phyloP scores from a whole-genome alignment of 2,329 filamentous ascomycete species.

The Cryphonectria japonica region DNA sequence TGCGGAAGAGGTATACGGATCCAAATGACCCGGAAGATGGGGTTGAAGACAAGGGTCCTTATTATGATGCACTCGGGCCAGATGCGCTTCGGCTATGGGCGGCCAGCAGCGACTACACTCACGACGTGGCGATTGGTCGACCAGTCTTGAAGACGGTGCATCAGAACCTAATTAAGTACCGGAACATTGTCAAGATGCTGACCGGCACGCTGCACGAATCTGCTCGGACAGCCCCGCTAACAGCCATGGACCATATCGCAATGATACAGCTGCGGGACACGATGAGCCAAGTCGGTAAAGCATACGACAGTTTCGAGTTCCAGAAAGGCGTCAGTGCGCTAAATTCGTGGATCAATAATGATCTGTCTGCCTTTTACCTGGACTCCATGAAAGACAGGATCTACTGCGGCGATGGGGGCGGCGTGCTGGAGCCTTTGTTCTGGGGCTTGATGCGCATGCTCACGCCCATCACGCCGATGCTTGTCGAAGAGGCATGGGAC shows the following conservation, averaged over 20 bases:
- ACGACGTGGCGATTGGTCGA: constrained; percentile 81
- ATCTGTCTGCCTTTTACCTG: constrained; percentile 92
- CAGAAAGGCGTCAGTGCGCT: constrained; percentile 74
- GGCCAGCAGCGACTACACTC: constrained; percentile 88
- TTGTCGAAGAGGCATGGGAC: constrained; percentile 89
- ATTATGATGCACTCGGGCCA: constrained; percentile 74
- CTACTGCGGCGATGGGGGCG: constrained; percentile 77
- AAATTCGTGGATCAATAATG: constrained; percentile 79
- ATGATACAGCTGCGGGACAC: constrained; percentile 72
- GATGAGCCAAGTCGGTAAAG: constrained; percentile 64
- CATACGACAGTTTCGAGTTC: constrained; percentile 78
- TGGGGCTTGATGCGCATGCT: constrained; percentile 77
- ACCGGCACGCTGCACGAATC: constrained; percentile 72
- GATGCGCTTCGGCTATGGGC: constrained; percentile 91
- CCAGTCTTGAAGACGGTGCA: constrained; percentile 78
- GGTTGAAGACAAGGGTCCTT: constrained; percentile 27
- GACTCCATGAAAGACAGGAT: constrained; percentile 90
- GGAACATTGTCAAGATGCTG: constrained; percentile 88
- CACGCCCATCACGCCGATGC: constrained; percentile 76
- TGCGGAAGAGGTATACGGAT: constrained; percentile 62
- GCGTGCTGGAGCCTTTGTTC: constrained; percentile 69
- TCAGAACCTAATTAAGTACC: constrained; percentile 79
- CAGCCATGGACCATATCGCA: constrained; percentile 73
- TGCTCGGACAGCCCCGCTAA: constrained; percentile 54
- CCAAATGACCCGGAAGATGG: constrained; percentile 43